Evolutionary conservation across 768 basidiomycete species (phyloP).

Genomic region (Boletus reticulatus): DNA sequence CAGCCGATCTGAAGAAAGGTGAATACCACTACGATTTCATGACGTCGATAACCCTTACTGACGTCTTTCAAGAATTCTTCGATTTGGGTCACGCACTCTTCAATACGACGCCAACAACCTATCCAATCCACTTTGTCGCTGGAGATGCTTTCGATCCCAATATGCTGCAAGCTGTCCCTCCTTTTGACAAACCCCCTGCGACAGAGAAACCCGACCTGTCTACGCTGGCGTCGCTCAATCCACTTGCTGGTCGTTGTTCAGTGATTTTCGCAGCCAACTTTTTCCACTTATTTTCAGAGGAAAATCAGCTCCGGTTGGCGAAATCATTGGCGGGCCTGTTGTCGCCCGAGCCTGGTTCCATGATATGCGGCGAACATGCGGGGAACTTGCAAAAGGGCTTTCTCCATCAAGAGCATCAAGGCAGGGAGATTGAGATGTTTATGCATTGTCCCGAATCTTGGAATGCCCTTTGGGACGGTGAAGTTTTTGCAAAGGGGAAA

Average conservation of each 20-base stretch:
- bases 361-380: slow-evolving; percentile 30
- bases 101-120: slow-evolving; percentile 48
- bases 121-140: slow-evolving; percentile 49
- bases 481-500: slow-evolving; percentile 27
- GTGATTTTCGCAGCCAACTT: slow-evolving; percentile 49
- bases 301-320: slow-evolving; percentile 28
- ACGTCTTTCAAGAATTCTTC: slow-evolving; percentile 46
- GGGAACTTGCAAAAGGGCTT: slow-evolving; percentile 9
- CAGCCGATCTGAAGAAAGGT: slow-evolving; percentile 40
- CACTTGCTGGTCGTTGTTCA: slow-evolving; percentile 47
- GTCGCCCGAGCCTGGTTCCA: slow-evolving; percentile 29
- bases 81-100: slow-evolving; percentile 61
- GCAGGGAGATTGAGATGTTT: slow-evolving; percentile 15
- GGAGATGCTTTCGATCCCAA: slow-evolving; percentile 54
- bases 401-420: not conserved
- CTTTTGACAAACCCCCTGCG: slow-evolving; percentile 27
- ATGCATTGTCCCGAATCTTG: slow-evolving; percentile 36
- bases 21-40: not conserved
- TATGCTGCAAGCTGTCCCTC: slow-evolving; percentile 36
- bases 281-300: slow-evolving; percentile 39
- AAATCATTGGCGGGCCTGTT: slow-evolving; percentile 28
- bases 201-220: slow-evolving; percentile 27
- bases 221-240: slow-evolving; percentile 42
- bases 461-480: slow-evolving; percentile 38
- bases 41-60: not conserved